Conservation (phyloP, 1,284 basidiomycete species). For the Neonothopanus nambi region DNA sequence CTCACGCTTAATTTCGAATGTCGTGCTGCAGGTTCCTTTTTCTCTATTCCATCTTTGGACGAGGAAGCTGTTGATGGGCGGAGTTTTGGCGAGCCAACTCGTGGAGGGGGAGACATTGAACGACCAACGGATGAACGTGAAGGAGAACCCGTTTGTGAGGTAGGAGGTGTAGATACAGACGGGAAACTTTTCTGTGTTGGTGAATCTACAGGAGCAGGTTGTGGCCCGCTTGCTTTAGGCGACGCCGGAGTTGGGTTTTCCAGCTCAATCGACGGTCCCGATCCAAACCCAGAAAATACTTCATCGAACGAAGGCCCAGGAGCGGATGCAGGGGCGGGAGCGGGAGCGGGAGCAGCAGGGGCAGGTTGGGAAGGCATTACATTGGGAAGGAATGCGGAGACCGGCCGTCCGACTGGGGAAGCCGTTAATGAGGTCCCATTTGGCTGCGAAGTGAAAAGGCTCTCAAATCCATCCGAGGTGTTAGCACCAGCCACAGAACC, state of each 20-base stretch:
- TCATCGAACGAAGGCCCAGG: slow-evolving; percentile 55
- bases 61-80: slow-evolving; percentile 44
- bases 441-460: slow-evolving; percentile 32
- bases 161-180: slow-evolving; percentile 29
- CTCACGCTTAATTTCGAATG: slow-evolving; percentile 76
- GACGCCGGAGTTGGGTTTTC: slow-evolving; percentile 28
- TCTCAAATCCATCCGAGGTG: slow-evolving; percentile 40
- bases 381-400: slow-evolving; percentile 2
- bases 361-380: slow-evolving; percentile 18
- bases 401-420: background rate
- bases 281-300: slow-evolving; percentile 54
- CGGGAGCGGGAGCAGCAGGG: slow-evolving; percentile 19
- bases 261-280: slow-evolving; percentile 43
- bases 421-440: background rate
- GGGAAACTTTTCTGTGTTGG: slow-evolving; percentile 37
- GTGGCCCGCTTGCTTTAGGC: slow-evolving; percentile 20
- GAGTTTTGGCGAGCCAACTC: slow-evolving; percentile 55
- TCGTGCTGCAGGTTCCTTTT: slow-evolving; percentile 46
- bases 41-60: slow-evolving; percentile 53
- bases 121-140: slow-evolving; percentile 32
- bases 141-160: slow-evolving; percentile 37
- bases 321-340: slow-evolving; percentile 17
- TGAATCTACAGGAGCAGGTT: slow-evolving; percentile 14
- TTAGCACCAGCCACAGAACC: slow-evolving; percentile 10
- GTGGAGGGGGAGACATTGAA: slow-evolving; percentile 48